These are phyloP conservation scores for Xanthoconium stramineum DNA, from an alignment of 768 basidiomycete genomes.

Conservation along the genomic window DNA sequence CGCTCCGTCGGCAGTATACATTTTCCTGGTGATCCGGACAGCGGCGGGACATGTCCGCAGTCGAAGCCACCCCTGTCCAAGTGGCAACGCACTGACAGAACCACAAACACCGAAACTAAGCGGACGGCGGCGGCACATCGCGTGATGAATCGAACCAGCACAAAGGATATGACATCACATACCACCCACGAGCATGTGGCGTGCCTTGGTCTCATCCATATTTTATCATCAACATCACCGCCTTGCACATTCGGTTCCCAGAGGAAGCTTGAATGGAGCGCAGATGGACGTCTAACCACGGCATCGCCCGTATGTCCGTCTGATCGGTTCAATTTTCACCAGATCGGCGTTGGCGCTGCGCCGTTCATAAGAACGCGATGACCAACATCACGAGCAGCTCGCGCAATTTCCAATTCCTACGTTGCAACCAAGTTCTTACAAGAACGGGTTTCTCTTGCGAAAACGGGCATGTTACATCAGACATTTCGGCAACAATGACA, in stretches of 20 bases:
- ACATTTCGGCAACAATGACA: constrained; percentile 15
- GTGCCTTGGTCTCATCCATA: neutral
- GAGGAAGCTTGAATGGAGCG: constrained; percentile 14
- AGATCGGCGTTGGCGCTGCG: constrained; percentile 25
- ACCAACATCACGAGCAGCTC: constrained; percentile 15
- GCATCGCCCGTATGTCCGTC: constrained; percentile 16
- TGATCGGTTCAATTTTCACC: constrained; percentile 13
- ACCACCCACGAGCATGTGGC: constrained; percentile 2
- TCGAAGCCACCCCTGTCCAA: neutral
- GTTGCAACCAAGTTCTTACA: constrained; percentile 15
- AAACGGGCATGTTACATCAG: constrained; percentile 16
- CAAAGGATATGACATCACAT: neutral
- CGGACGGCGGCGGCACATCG: constrained; percentile 14
- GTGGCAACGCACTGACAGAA: neutral
- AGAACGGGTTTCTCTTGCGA: constrained; percentile 17
- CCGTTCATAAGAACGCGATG: neutral
- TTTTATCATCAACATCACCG: neutral
- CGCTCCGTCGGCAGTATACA: constrained; percentile 12
- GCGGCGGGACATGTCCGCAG: constrained; percentile 1
- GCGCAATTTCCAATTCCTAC: constrained; percentile 18
- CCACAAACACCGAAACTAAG: constrained; percentile 6
- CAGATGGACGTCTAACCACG: constrained; percentile 3
- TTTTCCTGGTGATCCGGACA: constrained; percentile 21
- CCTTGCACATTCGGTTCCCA: neutral
- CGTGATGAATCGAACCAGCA: constrained; percentile 16